A percentile compares a stretch with the other conserved stretches of the same genome.
phyloP scores from a whole-genome alignment of 352 stramenopile genomes.

The Globisporangium viniferum region DNA sequence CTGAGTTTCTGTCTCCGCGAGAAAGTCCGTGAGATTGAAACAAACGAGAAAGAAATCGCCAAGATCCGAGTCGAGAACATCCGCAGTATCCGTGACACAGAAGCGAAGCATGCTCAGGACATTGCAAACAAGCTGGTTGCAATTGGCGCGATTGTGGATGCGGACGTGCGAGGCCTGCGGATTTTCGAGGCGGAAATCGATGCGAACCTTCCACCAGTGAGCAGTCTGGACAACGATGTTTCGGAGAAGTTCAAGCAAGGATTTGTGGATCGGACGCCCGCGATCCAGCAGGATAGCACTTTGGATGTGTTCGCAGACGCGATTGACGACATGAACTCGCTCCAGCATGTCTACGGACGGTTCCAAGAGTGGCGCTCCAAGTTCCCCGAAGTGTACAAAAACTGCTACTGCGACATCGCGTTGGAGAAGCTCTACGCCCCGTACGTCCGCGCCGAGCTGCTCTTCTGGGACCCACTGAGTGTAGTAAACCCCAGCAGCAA shows the following conservation, averaged over 20 bases:
- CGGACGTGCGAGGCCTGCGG: background rate
- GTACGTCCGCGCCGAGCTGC: conserved; percentile 61
- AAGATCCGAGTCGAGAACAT: conserved; percentile 15
- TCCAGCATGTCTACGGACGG: conserved; percentile 49
- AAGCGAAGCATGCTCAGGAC: background rate
- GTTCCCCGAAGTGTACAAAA: conserved; percentile 70
- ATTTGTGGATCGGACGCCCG: conserved; percentile 22
- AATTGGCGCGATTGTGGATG: background rate
- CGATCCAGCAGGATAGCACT: conserved; percentile 1
- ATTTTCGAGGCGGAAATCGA: conserved; percentile 7
- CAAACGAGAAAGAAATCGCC: conserved; percentile 36
- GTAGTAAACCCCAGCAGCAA: conserved; percentile 13
- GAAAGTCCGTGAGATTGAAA: conserved; percentile 50
- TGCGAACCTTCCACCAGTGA: background rate
- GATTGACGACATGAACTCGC: conserved; percentile 66
- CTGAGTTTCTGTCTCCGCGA: conserved; percentile 74
- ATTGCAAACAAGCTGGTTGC: conserved; percentile 7
- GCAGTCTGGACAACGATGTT: background rate
- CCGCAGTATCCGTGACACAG: conserved; percentile 12
- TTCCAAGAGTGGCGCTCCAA: conserved; percentile 75
- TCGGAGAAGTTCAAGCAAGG: conserved; percentile 17
- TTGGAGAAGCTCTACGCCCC: conserved; percentile 57
- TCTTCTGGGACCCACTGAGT: conserved; percentile 62
- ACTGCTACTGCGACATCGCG: conserved; percentile 56
- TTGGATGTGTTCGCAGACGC: conserved; percentile 54